Conservation (phyloP, 495 filamentous ascomycete species). For the Xylaria castorea region DNA sequence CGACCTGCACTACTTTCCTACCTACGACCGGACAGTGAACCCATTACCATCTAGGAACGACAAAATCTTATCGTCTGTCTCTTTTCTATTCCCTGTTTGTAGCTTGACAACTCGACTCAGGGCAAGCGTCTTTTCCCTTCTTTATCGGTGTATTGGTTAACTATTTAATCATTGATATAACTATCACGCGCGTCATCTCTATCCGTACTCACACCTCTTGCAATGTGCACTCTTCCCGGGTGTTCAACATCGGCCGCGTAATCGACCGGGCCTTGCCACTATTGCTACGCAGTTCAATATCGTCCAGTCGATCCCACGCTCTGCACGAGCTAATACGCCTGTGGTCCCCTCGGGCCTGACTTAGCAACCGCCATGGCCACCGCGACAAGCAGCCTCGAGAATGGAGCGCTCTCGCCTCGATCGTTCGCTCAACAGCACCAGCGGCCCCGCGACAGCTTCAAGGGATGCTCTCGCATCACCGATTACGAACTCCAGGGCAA, state of each 20-base stretch:
- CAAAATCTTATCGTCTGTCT: not conserved
- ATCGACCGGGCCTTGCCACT: not conserved
- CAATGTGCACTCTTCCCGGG: slow-evolving; percentile 11
- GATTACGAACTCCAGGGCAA: slow-evolving; percentile 91
- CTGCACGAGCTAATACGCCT: not conserved
- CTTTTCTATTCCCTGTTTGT: slow-evolving; percentile 3
- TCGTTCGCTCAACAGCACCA: slow-evolving; percentile 54
- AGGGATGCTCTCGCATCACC: slow-evolving; percentile 83
- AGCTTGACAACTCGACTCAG: not conserved
- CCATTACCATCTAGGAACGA: not conserved
- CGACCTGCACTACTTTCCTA: too few relatives aligned
- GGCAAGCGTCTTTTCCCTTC: not conserved
- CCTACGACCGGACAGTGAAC: too few relatives aligned
- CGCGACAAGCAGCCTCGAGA: slow-evolving; percentile 37
- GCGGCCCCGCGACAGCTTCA: slow-evolving; percentile 63
- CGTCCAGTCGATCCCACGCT: not conserved
- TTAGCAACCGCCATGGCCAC: slow-evolving; percentile 45
- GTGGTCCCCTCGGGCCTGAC: slow-evolving; percentile 34
- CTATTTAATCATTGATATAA: not conserved
- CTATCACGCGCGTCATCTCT: not conserved
- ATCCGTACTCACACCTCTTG: slow-evolving; percentile 9
- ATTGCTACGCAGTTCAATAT: not conserved
- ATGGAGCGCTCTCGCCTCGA: slow-evolving; percentile 47
- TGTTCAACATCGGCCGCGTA: slow-evolving; percentile 3
- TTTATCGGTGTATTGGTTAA: not conserved